A percentile compares a stretch with the other conserved stretches of the same genome.
Conservation (phyloP, 306 rosid genomes). For the Begonia fuchsioides region DNA sequence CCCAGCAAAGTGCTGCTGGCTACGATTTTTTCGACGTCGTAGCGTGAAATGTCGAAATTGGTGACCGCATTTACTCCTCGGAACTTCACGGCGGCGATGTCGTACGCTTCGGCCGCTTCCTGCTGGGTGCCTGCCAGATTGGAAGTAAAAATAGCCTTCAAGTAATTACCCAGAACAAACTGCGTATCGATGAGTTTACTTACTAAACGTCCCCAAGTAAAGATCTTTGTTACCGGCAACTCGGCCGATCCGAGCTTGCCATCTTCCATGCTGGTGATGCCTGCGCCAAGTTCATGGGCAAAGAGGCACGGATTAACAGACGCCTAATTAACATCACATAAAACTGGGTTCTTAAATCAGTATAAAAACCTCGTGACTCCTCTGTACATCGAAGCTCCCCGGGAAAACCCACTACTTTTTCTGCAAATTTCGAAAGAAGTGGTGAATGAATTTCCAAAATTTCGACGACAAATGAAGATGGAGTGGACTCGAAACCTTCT, state of each 20-base stretch:
- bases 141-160: no score
- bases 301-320: no score
- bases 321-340: background rate
- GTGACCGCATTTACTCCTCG: slow-evolving; percentile 16
- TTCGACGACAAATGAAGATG: background rate
- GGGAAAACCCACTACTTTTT: slow-evolving; percentile 16
- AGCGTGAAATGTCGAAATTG: slow-evolving; percentile 12
- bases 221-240: slow-evolving; percentile 68
- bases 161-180: background rate
- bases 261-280: slow-evolving; percentile 66
- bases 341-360: background rate
- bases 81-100: slow-evolving; percentile 14
- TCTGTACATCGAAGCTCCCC: slow-evolving; percentile 11
- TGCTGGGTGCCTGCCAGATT: slow-evolving; percentile 11
- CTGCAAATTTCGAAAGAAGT: slow-evolving; percentile 1
- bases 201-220: slow-evolving; percentile 57
- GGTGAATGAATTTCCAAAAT: background rate
- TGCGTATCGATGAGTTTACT: slow-evolving; percentile 4
- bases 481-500: slow-evolving; percentile 4
- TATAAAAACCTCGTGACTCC: slow-evolving; percentile 10
- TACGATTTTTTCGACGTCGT: slow-evolving; percentile 11
- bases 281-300: slow-evolving; percentile 5
- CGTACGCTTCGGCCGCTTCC: slow-evolving; percentile 17
- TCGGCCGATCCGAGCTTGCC: slow-evolving; percentile 63
- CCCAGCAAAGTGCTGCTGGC: slow-evolving; percentile 11